phyloP scores from a whole-genome alignment of 345 rosid genomes.

The Eucalyptus polybractea region DNA sequence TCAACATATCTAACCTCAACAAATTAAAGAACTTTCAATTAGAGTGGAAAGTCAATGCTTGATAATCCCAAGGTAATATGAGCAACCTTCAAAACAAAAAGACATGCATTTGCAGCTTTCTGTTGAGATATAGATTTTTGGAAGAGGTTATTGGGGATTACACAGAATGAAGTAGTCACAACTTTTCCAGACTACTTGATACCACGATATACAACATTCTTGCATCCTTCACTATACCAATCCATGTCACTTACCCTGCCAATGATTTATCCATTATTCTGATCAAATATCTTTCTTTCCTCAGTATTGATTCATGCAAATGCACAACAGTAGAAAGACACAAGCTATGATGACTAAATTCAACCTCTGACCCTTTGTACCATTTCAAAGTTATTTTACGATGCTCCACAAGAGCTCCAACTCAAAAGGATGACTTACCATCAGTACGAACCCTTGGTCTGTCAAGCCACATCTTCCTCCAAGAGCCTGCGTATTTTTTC shows the following conservation, averaged over 20 bases:
- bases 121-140: background rate
- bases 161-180: background rate
- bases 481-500: slow-evolving; percentile 71
- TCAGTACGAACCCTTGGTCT: slow-evolving; percentile 92
- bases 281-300: background rate
- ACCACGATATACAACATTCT: background rate
- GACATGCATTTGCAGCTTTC: background rate
- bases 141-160: background rate
- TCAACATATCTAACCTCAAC: background rate
- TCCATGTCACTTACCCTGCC: background rate
- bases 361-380: background rate
- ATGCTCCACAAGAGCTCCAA: background rate
- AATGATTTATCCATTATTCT: background rate
- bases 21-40: background rate
- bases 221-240: background rate
- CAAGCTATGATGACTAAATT: background rate
- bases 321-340: background rate
- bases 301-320: background rate
- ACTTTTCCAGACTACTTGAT: background rate
- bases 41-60: background rate
- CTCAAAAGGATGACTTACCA: slow-evolving; percentile 27
- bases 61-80: background rate
- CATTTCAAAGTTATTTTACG: background rate
- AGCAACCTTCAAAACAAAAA: background rate
- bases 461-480: slow-evolving; percentile 98